Evolutionary conservation across 306 rosid species (phyloP), one percentile per base, ranked within the genome.

Genomic region (Acmispon strigosus): DNA sequence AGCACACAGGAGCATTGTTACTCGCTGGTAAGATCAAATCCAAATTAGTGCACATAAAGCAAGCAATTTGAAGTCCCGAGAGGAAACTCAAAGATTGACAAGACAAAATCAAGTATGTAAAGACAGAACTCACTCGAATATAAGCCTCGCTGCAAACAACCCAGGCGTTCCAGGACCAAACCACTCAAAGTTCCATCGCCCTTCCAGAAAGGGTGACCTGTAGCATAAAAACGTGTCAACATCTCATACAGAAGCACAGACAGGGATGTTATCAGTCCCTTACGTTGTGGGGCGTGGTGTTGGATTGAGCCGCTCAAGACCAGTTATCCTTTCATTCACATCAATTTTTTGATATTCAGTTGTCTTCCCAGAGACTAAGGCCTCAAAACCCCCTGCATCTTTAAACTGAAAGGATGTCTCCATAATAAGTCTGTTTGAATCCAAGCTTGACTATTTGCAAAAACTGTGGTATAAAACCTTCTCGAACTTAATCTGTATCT

Each of bases 181-280:
- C 97, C 99, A 95, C 83, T 91, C 96, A 61, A 91, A 87, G 75
- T 89, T 95, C 99, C 99, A 95, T 66, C 78, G 74, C 37, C 99
- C 97, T 88, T 95, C 99, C 72, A 91, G 79, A 84, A 87, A 87
- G 72, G 99, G 97, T 37, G 99, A 95, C 85, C 99, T 95, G 91
- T 60, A 72, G 89, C 84, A 75, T 69, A 80, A 73, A 78, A 69
- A 73, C 51, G 17, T 44, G 50, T 89, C 51, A 84, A 73, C 70
- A 77, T 68, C 79, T 78, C 42, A 84, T 62, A 67, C 19, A 58
- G 62, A 76, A 64, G 39, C 43, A 78, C 8, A 45, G 14, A 53
- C n/a, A 69, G 1, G 34, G 41, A 44, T 27, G 43, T 16, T 17
- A 10, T 62, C 63, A 4, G 48, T 72, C 74, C 51, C 91, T 75